Conservation (phyloP, 2,329 filamentous ascomycete genomes). For the Aspergillus floridensis region DNA sequence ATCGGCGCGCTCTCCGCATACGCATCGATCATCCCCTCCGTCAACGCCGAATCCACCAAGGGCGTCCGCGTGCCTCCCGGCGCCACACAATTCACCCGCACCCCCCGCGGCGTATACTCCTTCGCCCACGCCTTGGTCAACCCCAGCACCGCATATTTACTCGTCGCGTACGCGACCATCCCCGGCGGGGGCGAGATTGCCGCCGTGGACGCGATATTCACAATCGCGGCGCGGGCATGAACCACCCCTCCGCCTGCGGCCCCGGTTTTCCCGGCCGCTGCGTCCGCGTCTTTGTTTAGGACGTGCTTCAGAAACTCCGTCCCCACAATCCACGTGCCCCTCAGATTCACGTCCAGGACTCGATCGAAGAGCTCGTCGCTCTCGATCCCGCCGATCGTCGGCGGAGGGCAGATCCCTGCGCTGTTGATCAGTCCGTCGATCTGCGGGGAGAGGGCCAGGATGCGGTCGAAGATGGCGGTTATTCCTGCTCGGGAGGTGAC, state of each 20-base stretch:
- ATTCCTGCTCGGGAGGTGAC: background rate
- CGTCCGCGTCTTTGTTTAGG: background rate
- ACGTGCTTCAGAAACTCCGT: background rate
- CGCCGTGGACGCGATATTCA: background rate
- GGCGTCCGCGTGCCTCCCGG: background rate
- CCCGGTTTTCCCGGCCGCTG: no score
- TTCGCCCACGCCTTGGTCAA: background rate
- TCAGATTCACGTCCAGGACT: background rate
- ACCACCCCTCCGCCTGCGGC: no score
- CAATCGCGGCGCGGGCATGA: background rate
- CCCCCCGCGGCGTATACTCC: background rate
- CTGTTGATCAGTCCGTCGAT: background rate
- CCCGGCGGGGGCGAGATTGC: background rate
- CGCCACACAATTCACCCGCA: background rate
- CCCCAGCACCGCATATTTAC: slow-evolving; percentile 1
- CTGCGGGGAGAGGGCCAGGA: background rate
- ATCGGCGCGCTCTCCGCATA: background rate
- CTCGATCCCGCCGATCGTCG: background rate
- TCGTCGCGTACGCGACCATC: background rate
- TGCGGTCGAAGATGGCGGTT: background rate
- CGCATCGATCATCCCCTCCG: background rate
- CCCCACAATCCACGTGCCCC: background rate
- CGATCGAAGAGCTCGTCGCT: background rate
- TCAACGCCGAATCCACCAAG: background rate
- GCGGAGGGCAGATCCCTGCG: background rate